Evolutionary conservation across 2,329 filamentous ascomycete genomes (phyloP), one percentile per base, ranked within the genome.

Genomic region (Fusarium xyrophilum): DNA sequence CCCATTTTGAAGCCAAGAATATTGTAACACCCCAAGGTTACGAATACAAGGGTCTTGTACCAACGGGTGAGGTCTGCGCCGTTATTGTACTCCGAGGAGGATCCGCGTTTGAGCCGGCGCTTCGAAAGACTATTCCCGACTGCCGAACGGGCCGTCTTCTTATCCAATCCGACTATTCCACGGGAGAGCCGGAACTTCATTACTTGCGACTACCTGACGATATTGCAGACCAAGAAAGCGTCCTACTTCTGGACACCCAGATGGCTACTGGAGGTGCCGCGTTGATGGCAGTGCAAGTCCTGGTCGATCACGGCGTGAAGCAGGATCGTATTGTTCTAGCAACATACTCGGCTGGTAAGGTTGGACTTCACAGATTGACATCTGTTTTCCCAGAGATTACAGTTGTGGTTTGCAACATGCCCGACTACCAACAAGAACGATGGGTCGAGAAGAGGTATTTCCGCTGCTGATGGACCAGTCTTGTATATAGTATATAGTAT

Each of bases 241-340:
- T 99, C 21, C 83, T 99, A 63, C 83, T 99, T 11, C 83, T 98
- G 23, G 96, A 98, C 78, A 90, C 94, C 17, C 96, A 99, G 77
- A 97, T 98, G 91, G 93, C 93, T 28, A 94, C 91, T 65, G 96
- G 96, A 43, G 95, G 94, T 36, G 87, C 88, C 19, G 88, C 88
- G 2, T 82, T 99, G 60, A 99, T 99, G 96, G 93, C 96, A 2
- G 94, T 98, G 42, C 91, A 96, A 75, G 93, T 98, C n/a, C 82
- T 99, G 55, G 89, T 97, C 19, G 96, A 99, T 77, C 94, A 98
- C 75, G 96, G 96, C 14, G 94, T 98, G 10, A 82, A 88, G 9
- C 90, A 96, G 76, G 87, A 93, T 46, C 90, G 86, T 69, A 97
- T 99, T 69, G 92, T 97, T 35, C 90, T 98, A 77, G 94, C 97